Conservation (phyloP, 1,284 basidiomycete genomes). For the Rhodofomes roseus region DNA sequence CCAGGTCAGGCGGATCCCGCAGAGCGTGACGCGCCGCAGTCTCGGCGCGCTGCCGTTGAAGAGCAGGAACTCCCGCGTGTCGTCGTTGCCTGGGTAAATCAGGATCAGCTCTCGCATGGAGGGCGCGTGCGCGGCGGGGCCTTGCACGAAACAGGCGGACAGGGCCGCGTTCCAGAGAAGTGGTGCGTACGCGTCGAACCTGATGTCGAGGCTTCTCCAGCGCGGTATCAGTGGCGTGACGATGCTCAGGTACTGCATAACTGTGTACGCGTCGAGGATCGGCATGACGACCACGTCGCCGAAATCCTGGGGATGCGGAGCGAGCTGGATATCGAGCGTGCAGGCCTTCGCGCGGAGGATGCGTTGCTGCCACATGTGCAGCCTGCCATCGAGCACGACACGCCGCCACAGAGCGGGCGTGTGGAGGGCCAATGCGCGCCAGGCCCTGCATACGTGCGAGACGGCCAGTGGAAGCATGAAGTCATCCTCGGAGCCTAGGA, state of each 20-base stretch:
- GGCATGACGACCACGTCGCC: slow-evolving; percentile 25
- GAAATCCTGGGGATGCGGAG: slow-evolving; percentile 12
- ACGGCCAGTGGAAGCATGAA: slow-evolving; percentile 51
- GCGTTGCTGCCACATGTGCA: slow-evolving; percentile 56
- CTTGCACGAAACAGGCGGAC: slow-evolving; percentile 41
- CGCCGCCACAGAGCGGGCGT: slow-evolving; percentile 59
- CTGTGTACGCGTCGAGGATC: slow-evolving; percentile 40
- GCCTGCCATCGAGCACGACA: slow-evolving; percentile 44
- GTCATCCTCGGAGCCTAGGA: slow-evolving; percentile 53
- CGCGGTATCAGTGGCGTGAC: slow-evolving; percentile 46
- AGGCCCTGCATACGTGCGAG: slow-evolving; percentile 61
- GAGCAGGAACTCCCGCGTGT: slow-evolving; percentile 58
- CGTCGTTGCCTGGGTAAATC: slow-evolving; percentile 60
- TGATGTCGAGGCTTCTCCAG: slow-evolving; percentile 58
- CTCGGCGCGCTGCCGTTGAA: slow-evolving; percentile 61
- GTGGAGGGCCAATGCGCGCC: slow-evolving; percentile 54
- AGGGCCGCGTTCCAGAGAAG: slow-evolving; percentile 64
- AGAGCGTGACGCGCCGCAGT: slow-evolving; percentile 49
- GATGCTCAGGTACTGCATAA: slow-evolving; percentile 58
- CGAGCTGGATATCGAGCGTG: slow-evolving; percentile 53
- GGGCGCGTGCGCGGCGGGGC: slow-evolving; percentile 35
- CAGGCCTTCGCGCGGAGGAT: slow-evolving; percentile 54
- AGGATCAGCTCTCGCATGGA: slow-evolving; percentile 53
- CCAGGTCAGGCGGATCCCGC: slow-evolving; percentile 62
- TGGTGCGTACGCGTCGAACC: slow-evolving; percentile 51